Percentiles rank a stretch among this genome's conserved stretches.
Conservation (phyloP, 2,329 filamentous ascomycete genomes). For the Pseudopyricularia cyperi region DNA sequence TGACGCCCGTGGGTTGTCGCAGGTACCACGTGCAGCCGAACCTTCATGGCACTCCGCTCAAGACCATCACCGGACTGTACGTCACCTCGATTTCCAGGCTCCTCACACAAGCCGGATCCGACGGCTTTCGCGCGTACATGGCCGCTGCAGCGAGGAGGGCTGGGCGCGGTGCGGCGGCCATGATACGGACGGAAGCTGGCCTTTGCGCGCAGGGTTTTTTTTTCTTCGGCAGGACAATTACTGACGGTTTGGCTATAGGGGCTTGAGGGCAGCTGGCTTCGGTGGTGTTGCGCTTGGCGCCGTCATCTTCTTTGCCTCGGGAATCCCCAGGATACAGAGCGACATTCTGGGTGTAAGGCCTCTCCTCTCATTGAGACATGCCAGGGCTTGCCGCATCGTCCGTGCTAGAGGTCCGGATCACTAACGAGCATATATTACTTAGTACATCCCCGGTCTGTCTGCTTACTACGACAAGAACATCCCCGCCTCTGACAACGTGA, state of each 20-base stretch:
- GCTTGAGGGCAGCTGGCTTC: constrained; percentile 37
- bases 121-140: not conserved
- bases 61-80: constrained; percentile 38
- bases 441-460: constrained; percentile 44
- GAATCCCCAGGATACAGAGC: constrained; percentile 44
- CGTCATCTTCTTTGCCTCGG: constrained; percentile 47
- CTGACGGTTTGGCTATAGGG: constrained; percentile 21
- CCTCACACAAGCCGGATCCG: not conserved
- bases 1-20: not conserved
- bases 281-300: constrained; percentile 44
- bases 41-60: constrained; percentile 36
- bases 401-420: not conserved
- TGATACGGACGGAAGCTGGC: no score
- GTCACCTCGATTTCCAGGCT: constrained; percentile 11
- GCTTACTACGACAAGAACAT: constrained; percentile 37
- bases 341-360: constrained; percentile 43
- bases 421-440: not conserved
- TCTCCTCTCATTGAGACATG: not conserved
- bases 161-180: not conserved
- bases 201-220: not conserved
- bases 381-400: not conserved
- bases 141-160: not conserved
- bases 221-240: not conserved
- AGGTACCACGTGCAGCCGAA: constrained; percentile 50
- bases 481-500: constrained; percentile 49